Evolutionary conservation across 2,329 filamentous ascomycete species (phyloP), one percentile per base, ranked within the genome.

Genomic region (Pestalotiopsis fici): DNA sequence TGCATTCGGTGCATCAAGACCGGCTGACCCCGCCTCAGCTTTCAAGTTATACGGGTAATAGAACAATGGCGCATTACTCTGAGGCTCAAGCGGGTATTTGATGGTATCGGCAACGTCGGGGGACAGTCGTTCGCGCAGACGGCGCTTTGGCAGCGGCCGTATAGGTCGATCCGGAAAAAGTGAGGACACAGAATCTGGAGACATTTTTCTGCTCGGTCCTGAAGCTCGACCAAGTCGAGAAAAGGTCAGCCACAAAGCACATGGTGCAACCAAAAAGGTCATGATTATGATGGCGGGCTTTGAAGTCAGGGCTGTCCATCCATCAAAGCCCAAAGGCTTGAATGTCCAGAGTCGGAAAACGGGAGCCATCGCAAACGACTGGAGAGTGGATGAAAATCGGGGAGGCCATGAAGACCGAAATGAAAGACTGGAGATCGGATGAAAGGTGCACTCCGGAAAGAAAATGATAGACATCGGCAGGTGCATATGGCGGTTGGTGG

Each of bases 161-260:
- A 99, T 99, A 69, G 95, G 92, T 80, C 96, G 91, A 78, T 97
- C 93, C 72, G 94, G 94, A 78, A 93, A 97, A 75, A 93, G 85
- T 68, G 92, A 89, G 68, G 94, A 96, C 71, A 90, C 86, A 68
- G 92, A 91, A 84, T 97, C 94, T 71, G 90, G 84, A 75, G 88
- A 89, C 87, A 91, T 90, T 67, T 78, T 86, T 75, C 79, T 79
- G 74, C 79, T 79, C 79, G 78, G 76, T 78, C 81, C 84, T 87
- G 77, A 64, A 69, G 56, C 25, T 65, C 54, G 65, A 64, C 59
- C 68, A 62, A 71, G 65, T 64, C 71, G 70, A 68, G 73, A 74
- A 65, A 74, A 60, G 27, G 73, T 80, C 76, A 79, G 77, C 75
- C 74, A 77, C 61, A 74, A n/a, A 35, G 73, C 71, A 61, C 69